A percentile compares a stretch with the other conserved stretches of the same genome.
Conservation (phyloP, 495 filamentous ascomycete species). For the Penicillium flavigenum region DNA sequence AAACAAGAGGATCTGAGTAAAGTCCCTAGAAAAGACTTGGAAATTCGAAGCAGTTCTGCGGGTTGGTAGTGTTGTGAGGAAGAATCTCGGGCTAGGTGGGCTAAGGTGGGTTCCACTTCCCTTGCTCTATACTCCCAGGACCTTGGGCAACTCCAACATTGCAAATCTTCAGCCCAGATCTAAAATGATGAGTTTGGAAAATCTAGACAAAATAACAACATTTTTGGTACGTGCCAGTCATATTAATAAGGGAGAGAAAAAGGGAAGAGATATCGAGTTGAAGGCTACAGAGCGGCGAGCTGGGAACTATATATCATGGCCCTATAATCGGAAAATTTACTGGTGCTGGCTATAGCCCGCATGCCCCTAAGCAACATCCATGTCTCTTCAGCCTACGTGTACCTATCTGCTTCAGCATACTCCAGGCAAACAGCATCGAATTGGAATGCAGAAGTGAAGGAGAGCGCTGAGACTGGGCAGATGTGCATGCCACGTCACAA, state of each 20-base stretch:
- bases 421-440: slow-evolving; percentile 22
- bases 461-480: slow-evolving; percentile 26
- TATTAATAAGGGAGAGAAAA: background rate
- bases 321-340: slow-evolving; percentile 19
- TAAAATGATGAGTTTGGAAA: background rate
- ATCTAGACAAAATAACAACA: background rate
- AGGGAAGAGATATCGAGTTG: background rate
- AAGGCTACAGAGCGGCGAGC: background rate
- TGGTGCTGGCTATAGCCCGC: slow-evolving; percentile 2
- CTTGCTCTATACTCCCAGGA: background rate
- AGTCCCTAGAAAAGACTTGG: too few relatives aligned
- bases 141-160: background rate
- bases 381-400: slow-evolving; percentile 33
- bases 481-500: slow-evolving; percentile 45
- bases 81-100: background rate
- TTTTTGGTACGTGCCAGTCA: background rate
- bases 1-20: background rate
- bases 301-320: slow-evolving; percentile 18
- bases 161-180: background rate
- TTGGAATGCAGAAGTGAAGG: slow-evolving; percentile 21
- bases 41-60: background rate
- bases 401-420: slow-evolving; percentile 24
- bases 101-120: background rate
- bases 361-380: slow-evolving; percentile 1
- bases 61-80: background rate